Conservation (phyloP, 495 filamentous ascomycete species). For the Ascodesmis nigricans region DNA sequence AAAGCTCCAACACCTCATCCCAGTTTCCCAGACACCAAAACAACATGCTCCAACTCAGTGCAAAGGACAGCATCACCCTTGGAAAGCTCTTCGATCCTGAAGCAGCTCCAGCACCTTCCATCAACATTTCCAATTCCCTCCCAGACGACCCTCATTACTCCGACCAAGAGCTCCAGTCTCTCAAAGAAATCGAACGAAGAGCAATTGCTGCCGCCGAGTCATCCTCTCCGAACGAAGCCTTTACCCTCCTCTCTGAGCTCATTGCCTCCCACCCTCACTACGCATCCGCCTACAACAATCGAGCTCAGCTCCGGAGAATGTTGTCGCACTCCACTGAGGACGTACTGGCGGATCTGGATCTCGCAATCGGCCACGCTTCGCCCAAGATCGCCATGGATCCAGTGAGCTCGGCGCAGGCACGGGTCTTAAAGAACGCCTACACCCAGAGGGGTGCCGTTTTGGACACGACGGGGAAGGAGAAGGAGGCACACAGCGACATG, state of each 20-base stretch:
- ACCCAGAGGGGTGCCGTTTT: conserved; percentile 59
- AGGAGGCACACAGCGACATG: conserved; percentile 26
- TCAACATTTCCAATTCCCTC: conserved; percentile 34
- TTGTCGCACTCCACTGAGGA: conserved; percentile 25
- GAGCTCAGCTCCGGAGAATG: conserved; percentile 47
- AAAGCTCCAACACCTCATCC: neutral
- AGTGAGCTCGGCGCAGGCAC: conserved; percentile 35
- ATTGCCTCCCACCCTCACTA: conserved; percentile 40
- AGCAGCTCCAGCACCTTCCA: conserved; percentile 31
- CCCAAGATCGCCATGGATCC: conserved; percentile 28
- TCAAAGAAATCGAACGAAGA: conserved; percentile 30
- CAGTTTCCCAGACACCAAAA: too few species aligned
- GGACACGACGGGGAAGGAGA: conserved; percentile 35
- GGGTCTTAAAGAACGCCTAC: conserved; percentile 44
- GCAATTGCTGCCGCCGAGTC: conserved; percentile 22
- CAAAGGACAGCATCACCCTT: conserved; percentile 52
- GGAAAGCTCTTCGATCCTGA: conserved; percentile 65
- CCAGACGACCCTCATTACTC: conserved; percentile 37
- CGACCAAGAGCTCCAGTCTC: conserved; percentile 28
- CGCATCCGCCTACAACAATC: conserved; percentile 53
- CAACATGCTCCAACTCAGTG: too few species aligned
- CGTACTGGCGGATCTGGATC: conserved; percentile 37
- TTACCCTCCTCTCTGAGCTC: conserved; percentile 28
- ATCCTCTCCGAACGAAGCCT: conserved; percentile 6
- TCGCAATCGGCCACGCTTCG: conserved; percentile 44